A percentile compares a stretch with the other conserved stretches of the same genome.
Conservation (phyloP, 805 yeast species). For the Ogataea sp. region DNA sequence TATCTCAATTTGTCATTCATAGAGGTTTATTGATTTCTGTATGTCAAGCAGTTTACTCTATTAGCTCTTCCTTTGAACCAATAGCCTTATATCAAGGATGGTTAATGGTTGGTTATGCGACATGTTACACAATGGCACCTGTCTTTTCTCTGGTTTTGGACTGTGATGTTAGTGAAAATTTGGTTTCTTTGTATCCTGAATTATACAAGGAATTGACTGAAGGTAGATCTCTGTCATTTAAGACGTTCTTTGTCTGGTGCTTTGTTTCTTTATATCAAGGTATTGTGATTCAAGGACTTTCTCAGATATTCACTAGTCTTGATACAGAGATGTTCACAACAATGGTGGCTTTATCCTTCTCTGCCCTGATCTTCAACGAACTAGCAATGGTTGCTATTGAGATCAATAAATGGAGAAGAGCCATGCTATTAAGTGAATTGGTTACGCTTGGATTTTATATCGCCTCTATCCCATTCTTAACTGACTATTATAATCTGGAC, state of each 20-base stretch:
- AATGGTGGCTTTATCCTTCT: conserved; percentile 83
- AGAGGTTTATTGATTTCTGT: conserved; percentile 91
- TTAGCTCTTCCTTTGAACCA: conserved; percentile 85
- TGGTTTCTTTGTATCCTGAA: conserved; percentile 90
- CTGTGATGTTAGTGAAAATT: conserved; percentile 80
- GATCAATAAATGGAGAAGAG: conserved; percentile 82
- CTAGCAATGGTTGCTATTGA: conserved; percentile 89
- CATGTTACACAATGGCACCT: conserved; percentile 96
- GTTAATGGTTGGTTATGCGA: conserved; percentile 97
- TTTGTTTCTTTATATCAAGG: conserved; percentile 90
- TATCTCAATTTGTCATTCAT: conserved; percentile 94
- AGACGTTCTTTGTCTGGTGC: conserved; percentile 89
- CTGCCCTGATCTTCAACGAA: conserved; percentile 77
- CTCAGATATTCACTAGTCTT: conserved; percentile 71
- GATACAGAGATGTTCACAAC: conserved; percentile 42
- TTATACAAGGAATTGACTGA: conserved; percentile 85
- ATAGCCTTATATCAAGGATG: conserved; percentile 92
- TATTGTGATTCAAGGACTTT: conserved; percentile 66
- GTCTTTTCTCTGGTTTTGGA: conserved; percentile 90
- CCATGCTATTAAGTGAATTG: conserved; percentile 67
- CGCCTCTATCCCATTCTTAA: conserved; percentile 72
- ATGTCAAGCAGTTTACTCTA: conserved; percentile 89
- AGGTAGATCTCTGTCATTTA: conserved; percentile 79
- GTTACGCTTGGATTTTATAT: conserved; percentile 61
- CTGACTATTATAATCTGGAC: conserved; percentile 75